phyloP scores from a whole-genome alignment of 169 alveolate genomes.

The Plasmodium coatneyi region DNA sequence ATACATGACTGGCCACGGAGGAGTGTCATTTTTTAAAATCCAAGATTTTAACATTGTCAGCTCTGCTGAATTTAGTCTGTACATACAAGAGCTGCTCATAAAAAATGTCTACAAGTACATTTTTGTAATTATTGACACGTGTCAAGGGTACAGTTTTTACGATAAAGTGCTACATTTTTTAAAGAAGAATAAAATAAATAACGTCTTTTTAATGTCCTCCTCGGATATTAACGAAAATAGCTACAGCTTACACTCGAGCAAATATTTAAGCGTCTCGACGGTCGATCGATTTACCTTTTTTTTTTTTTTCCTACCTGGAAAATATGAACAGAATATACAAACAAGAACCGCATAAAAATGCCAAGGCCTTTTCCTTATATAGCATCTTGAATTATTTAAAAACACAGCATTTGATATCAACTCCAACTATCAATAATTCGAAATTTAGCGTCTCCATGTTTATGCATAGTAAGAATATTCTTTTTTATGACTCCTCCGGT shows the following conservation, averaged over 20 bases:
- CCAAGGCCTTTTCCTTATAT: conserved; percentile 25
- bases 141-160: conserved; percentile 84
- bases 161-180: conserved; percentile 52
- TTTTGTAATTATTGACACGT: conserved; percentile 81
- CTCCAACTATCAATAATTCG: conserved; percentile 39
- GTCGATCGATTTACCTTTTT: conserved; percentile 84
- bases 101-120: conserved; percentile 78
- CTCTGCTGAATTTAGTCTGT: conserved; percentile 78
- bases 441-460: conserved; percentile 41
- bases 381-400: conserved; percentile 66
- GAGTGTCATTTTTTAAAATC: conserved; percentile 83
- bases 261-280: conserved; percentile 81
- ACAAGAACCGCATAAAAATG: conserved; percentile 59
- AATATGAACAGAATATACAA: conserved; percentile 64
- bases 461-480: conserved; percentile 53
- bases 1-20: conserved; percentile 87
- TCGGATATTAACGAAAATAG: conserved; percentile 79
- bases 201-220: conserved; percentile 77
- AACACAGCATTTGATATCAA: conserved; percentile 49
- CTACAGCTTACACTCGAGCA: conserved; percentile 81
- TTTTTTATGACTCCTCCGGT: conserved; percentile 35
- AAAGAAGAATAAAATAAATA: conserved; percentile 77
- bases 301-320: conserved; percentile 74
- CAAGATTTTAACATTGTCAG: conserved; percentile 82
- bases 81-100: conserved; percentile 79